These are phyloP conservation scores for Achaetomium macrosporum DNA, from an alignment of 2,329 filamentous ascomycete genomes.

Conservation along the genomic window DNA sequence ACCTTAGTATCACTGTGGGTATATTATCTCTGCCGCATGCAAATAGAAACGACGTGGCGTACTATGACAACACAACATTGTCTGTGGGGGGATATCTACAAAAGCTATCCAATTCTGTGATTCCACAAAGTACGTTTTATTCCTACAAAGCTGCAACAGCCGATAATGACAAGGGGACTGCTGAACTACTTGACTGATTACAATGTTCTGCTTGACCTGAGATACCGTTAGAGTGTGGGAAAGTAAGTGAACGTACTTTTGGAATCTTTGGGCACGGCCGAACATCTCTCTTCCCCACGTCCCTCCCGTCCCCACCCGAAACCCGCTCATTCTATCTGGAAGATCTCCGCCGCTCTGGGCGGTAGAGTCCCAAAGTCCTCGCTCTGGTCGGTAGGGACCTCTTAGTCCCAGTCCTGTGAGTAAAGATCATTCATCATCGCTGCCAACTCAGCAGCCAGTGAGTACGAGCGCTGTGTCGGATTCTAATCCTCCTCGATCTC, in stretches of 20 bases:
- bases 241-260: slow-evolving; percentile 2
- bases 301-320: not conserved
- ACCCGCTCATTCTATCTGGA: not conserved
- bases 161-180: not conserved
- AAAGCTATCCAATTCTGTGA: not conserved
- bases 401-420: no score
- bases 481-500: slow-evolving; percentile 81
- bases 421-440: not conserved
- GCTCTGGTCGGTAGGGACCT: no score
- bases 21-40: no score
- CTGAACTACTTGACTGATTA: not conserved
- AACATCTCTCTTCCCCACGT: not conserved
- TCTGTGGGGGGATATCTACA: no score
- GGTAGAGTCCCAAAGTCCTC: no score
- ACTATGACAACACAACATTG: not conserved
- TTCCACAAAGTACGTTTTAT: not conserved
- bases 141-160: not conserved
- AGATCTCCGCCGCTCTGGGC: no score
- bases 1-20: no score
- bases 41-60: no score
- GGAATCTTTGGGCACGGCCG: not conserved
- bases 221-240: not conserved
- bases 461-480: not conserved
- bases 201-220: not conserved
- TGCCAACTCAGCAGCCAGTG: no score